phyloP scores from a whole-genome alignment of 2,329 filamentous ascomycete species.

The Daldinia sp. region DNA sequence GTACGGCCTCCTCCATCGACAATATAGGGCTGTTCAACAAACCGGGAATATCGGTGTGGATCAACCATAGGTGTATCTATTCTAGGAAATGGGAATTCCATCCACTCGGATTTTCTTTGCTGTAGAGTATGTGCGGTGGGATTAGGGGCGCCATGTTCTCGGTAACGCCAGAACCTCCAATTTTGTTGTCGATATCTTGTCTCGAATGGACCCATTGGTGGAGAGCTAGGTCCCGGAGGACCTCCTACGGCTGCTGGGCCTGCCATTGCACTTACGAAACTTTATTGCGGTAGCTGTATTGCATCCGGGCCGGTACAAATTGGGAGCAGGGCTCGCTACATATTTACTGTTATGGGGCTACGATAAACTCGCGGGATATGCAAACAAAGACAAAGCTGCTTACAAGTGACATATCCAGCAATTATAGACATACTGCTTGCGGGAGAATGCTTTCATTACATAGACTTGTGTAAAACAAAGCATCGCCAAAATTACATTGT shows the following conservation, averaged over 20 bases:
- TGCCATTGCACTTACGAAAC: background rate
- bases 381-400: background rate
- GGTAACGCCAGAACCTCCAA: constrained; percentile 15
- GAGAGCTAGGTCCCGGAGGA: constrained; percentile 8
- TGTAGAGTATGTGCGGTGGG: background rate
- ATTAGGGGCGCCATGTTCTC: background rate
- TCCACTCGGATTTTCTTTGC: background rate
- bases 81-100: constrained; percentile 1
- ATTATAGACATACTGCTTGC: background rate
- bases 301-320: background rate
- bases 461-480: background rate
- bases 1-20: background rate
- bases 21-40: too few species aligned
- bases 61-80: background rate
- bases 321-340: background rate
- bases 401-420: background rate
- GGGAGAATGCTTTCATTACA: background rate
- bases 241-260: background rate
- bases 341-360: background rate
- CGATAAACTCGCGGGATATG: background rate
- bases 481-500: background rate
- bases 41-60: too few species aligned
- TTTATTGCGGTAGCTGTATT: background rate
- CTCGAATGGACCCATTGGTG: too few species aligned
- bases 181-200: constrained; percentile 13